Base-by-base conservation (phyloP, 768 basidiomycete species). In the Mycena vulgaris region DNA sequence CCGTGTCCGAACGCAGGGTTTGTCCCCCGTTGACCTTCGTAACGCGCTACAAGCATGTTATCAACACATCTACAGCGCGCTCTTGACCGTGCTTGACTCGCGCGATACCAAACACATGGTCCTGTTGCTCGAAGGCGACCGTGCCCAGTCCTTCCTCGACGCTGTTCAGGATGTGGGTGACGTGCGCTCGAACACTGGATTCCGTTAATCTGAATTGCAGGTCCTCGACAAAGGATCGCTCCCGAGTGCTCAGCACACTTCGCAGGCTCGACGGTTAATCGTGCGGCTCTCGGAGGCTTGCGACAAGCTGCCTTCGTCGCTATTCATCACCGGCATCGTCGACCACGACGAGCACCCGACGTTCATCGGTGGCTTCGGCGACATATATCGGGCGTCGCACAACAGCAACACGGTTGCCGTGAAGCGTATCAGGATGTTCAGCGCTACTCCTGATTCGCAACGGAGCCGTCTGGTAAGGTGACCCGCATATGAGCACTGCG, bases 321-420 rank as follows among this genome's bases (percentile, higher is more conserved):
- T 61, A n/a, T 61, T 61, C 31, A 61, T 61, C 59, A 49, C 47
- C 31, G 59, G 59, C 33, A 47, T 61, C n/a, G n/a, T 47, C 31
- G 47, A 61, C 59, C 45, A 17, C 28, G 47, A 61, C 33, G 59
- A 61, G n/a, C 45, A 61, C 4, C 47, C 59, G 23, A 61, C 31
- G 25, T 63, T 52, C 49, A 7, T 2, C 21, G 61, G 61, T 4
- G 61, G 61, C 25, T 63, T 63, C 13, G 61, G 49, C 11, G 61
- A 63, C 49, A 19, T 63, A 2, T 63, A 52, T 40, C 61, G 61
- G 9, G 62, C 62, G 6, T 42, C 51, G 17, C 45, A 31, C 28
- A 27, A 28, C 19, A 27, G 30, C 19, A 45, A 5, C 8, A 55
- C 30, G 2, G 62, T 63, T 10, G 62, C 62, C 21, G 27, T 63